These are phyloP conservation scores for Aspergillus sp. DNA, from an alignment of 2,329 filamentous ascomycete genomes.

Conservation along the genomic window DNA sequence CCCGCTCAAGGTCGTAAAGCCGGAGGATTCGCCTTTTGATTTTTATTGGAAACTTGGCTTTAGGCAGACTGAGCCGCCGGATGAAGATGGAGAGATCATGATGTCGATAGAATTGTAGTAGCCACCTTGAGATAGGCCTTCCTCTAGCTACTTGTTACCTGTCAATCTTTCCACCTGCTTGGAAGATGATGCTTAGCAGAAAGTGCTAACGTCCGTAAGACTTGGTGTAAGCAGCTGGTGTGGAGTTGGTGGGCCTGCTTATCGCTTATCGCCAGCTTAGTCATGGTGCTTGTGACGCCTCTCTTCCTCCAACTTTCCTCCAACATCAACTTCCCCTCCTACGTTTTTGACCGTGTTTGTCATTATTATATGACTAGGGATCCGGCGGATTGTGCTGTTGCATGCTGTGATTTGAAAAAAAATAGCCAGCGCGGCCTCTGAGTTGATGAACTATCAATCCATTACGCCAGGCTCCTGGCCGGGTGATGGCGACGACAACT, in stretches of 20 bases:
- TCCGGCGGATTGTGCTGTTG: neutral
- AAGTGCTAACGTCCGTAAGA: no score
- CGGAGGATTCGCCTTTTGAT: no score
- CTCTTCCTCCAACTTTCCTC: neutral
- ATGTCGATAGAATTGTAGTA: no score
- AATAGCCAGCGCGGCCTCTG: neutral
- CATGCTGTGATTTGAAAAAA: neutral
- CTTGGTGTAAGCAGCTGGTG: no score
- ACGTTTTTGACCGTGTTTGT: neutral
- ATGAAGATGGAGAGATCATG: no score
- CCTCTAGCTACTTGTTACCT: no score
- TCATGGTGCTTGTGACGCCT: neutral
- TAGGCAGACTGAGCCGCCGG: no score
- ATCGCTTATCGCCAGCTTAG: slow-evolving; percentile 6
- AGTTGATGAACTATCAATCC: slow-evolving; percentile 38
- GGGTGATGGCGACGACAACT: slow-evolving; percentile 18
- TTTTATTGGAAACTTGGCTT: no score
- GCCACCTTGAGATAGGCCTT: no score
- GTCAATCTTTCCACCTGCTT: no score
- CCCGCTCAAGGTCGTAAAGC: no score
- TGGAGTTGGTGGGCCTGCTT: neutral
- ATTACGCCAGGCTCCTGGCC: slow-evolving; percentile 29
- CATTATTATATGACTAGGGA: neutral
- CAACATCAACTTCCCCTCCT: neutral
- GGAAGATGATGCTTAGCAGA: no score